Conservation (phyloP, 1,284 basidiomycete species). For the Tylopilus orsonianus region DNA sequence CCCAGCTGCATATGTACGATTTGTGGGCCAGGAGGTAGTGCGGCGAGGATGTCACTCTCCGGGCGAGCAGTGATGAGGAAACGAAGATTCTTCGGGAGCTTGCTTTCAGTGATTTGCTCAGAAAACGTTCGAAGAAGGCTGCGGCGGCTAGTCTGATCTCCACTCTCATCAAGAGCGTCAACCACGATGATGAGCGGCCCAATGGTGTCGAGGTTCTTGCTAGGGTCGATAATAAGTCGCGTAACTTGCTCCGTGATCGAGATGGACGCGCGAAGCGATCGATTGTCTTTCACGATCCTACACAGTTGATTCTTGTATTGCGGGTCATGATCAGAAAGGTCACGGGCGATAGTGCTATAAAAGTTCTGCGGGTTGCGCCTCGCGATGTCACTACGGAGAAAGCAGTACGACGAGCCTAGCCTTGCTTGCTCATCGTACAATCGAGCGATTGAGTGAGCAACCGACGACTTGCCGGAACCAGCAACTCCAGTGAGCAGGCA, state of each 20-base stretch:
- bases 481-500: conserved; percentile 25
- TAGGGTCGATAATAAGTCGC: conserved; percentile 18
- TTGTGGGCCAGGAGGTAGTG: neutral
- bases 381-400: conserved; percentile 17
- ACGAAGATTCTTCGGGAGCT: conserved; percentile 18
- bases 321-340: conserved; percentile 24
- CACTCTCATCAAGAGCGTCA: conserved; percentile 27
- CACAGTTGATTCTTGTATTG: conserved; percentile 18
- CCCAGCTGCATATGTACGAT: conserved; percentile 18
- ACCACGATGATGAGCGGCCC: conserved; percentile 20
- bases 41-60: conserved; percentile 21
- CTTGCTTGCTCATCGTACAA: conserved; percentile 24
- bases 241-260: conserved; percentile 20
- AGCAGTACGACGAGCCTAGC: conserved; percentile 24
- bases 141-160: conserved; percentile 17
- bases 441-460: conserved; percentile 23
- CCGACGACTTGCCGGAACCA: conserved; percentile 22
- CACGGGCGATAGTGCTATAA: conserved; percentile 23
- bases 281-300: conserved; percentile 15
- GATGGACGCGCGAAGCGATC: conserved; percentile 19
- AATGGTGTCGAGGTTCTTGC: conserved; percentile 14
- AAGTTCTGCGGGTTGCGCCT: conserved; percentile 22
- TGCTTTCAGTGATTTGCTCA: conserved; percentile 11
- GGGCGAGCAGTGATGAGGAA: conserved; percentile 23
- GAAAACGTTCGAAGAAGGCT: conserved; percentile 11